Base-by-base conservation (phyloP, 1,139 yeast species). In the Taphrina wiesneri region DNA sequence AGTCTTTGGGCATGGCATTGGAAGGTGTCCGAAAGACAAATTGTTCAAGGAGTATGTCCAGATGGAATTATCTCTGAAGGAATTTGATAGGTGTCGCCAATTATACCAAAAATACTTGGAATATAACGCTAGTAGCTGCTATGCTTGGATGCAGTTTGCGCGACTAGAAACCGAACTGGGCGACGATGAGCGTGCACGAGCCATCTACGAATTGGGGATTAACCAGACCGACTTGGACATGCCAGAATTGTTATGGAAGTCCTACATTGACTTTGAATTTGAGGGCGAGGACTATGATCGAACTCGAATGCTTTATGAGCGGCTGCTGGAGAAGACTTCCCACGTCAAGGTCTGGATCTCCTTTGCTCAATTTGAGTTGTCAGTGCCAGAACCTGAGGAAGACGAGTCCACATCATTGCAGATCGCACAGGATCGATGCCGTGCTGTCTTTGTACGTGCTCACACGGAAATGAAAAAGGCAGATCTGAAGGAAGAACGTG, bases 41-140 rank as follows among this genome's bases (percentile, higher is more conserved):
- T 75, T 90, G 0, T 86, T 86, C 73, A 79, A 79, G 68, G 81
- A 80, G 69, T 93, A 93, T 74, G 86, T 92, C 66, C 79, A 71
- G 2, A 64, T 81, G 53, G 84, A 82, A 68, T 73, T 77, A 41
- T 77, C 77, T 61, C 73, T 89, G 57, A 88, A 87, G 34, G 91
- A 88, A 71, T 87, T 87, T 81, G 96, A 87, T 69, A 78, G 97
- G 49, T 91, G 88, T 11, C 79, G 98, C 46, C 83, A 77, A 72
- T 73, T 93, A 6, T 91, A 85, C 73, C 89, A 87, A 70, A 86
- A 84, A 72, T 84, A 84, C 78, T 71, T 92, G 28, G 89, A 87
- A 70, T 74, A 78, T 13, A 81, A 82, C 69, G 81, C 90, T 0
- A 69, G 75, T 2, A 71, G 77, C 39, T 74, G 79, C 0, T 72